These are phyloP conservation scores for Didymellaceae sp. DNA, from an alignment of 2,329 filamentous ascomycete genomes.

Conservation along the genomic window DNA sequence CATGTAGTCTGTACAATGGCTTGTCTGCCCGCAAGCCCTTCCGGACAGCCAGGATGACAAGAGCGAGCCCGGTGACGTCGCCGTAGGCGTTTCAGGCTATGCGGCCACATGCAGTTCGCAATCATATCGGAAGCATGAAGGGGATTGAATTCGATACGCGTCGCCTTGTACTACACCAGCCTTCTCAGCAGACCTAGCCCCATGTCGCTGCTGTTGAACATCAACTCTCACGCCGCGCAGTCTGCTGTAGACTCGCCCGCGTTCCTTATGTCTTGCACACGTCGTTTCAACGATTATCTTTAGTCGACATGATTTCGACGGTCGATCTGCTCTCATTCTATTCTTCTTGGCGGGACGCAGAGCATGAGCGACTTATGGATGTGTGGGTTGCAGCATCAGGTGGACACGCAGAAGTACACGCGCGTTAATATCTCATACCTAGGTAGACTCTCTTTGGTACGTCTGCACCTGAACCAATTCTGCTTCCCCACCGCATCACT, in stretches of 20 bases:
- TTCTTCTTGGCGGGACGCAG: slow-evolving; percentile 4
- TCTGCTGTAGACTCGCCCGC: slow-evolving; percentile 12
- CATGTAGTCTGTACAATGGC: too few species aligned
- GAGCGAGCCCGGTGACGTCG: background rate
- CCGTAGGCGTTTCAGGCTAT: too few species aligned
- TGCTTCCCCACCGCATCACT: background rate
- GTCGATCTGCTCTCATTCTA: background rate
- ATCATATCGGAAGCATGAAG: background rate
- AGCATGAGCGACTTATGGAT: slow-evolving; percentile 9
- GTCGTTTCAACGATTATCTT: background rate
- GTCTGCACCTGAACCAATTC: too few species aligned
- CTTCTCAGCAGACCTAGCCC: slow-evolving; percentile 19
- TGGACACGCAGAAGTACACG: slow-evolving; percentile 7
- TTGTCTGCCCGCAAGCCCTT: background rate
- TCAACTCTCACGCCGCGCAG: slow-evolving; percentile 11
- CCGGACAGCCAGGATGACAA: background rate
- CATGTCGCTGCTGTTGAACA: slow-evolving; percentile 14
- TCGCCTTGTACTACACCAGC: slow-evolving; percentile 15
- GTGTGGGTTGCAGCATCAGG: slow-evolving; percentile 3
- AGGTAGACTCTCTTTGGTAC: too few species aligned
- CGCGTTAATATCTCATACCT: background rate
- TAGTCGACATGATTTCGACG: slow-evolving; percentile 4
- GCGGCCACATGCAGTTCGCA: background rate
- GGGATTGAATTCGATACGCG: background rate
- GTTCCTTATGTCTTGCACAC: slow-evolving; percentile 9